Evolutionary conservation across 2,329 filamentous ascomycete species (phyloP).

Genomic region (Ustulina deusta): DNA sequence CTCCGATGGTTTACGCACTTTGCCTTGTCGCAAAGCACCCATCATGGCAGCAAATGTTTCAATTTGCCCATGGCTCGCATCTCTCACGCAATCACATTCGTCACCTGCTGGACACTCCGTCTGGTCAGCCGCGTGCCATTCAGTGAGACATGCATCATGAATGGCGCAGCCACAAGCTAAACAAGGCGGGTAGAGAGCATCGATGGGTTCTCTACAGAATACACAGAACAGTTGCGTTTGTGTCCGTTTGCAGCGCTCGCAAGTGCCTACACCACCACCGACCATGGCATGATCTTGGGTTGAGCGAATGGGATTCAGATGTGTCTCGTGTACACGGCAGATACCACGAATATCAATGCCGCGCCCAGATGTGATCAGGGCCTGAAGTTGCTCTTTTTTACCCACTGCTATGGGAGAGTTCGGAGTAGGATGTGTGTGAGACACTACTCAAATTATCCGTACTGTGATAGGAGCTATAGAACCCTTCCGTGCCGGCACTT

Average conservation of each 20-base stretch:
- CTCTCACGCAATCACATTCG: conserved; percentile 71
- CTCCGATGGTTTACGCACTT: conserved; percentile 47
- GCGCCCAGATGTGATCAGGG: conserved; percentile 63
- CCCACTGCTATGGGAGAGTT: conserved; percentile 68
- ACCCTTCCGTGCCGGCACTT: conserved; percentile 48
- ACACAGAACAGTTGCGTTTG: conserved; percentile 72
- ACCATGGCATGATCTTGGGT: conserved; percentile 58
- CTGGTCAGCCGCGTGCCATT: conserved; percentile 70
- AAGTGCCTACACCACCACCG: conserved; percentile 57
- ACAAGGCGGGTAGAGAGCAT: conserved; percentile 70
- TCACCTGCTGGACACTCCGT: conserved; percentile 71
- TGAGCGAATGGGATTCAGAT: conserved; percentile 70
- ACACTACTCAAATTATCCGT: conserved; percentile 52
- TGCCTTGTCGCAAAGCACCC: conserved; percentile 56
- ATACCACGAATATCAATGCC: conserved; percentile 73
- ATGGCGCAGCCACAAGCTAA: conserved; percentile 72
- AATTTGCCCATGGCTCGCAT: conserved; percentile 67
- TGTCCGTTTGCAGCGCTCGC: conserved; percentile 62
- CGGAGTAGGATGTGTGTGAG: conserved; percentile 53
- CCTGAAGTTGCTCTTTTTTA: conserved; percentile 65
- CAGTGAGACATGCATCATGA: conserved; percentile 69
- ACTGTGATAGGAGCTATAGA: conserved; percentile 54
- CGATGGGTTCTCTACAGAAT: conserved; percentile 71
- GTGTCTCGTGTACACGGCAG: conserved; percentile 71
- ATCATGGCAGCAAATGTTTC: conserved; percentile 71